Evolutionary conservation across 441 rosid species (phyloP).

Genomic region (Arabidopsis hybrid): DNA sequence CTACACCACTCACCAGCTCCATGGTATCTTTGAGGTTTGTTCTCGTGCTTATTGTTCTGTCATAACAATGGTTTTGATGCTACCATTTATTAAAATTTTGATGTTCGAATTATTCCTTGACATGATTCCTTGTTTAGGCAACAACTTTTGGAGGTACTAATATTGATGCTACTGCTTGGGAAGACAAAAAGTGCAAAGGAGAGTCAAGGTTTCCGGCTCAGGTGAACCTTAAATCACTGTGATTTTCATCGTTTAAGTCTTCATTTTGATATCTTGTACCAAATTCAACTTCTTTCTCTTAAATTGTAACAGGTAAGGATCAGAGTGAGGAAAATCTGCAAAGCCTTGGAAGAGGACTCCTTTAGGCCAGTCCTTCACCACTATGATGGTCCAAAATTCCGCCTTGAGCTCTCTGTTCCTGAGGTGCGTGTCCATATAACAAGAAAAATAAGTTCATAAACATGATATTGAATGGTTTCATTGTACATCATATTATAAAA

Average conservation of each 20-base stretch:
- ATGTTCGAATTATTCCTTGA: not conserved
- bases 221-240: conserved; percentile 49
- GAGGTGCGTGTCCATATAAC: conserved; percentile 62
- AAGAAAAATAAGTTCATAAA: not conserved
- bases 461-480: not conserved
- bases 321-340: conserved; percentile 82
- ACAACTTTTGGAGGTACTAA: conserved; percentile 95
- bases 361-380: conserved; percentile 98
- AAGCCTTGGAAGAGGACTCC: conserved; percentile 96
- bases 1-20: conserved; percentile 97
- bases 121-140: conserved; percentile 60
- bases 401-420: conserved; percentile 95
- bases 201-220: conserved; percentile 99
- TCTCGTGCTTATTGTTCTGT: conserved; percentile 11
- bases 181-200: conserved; percentile 98
- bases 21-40: conserved; percentile 97
- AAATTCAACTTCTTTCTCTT: not conserved
- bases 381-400: conserved; percentile 97
- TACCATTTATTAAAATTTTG: not conserved
- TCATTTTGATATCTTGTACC: not conserved
- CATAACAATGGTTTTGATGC: not conserved
- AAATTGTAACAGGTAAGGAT: conserved; percentile 69
- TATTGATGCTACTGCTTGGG: conserved; percentile 99
- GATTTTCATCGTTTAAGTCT: not conserved
- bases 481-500: not conserved